These are phyloP conservation scores for Colletotrichum liaoningense DNA, from an alignment of 2,329 filamentous ascomycete species.

Conservation along the genomic window DNA sequence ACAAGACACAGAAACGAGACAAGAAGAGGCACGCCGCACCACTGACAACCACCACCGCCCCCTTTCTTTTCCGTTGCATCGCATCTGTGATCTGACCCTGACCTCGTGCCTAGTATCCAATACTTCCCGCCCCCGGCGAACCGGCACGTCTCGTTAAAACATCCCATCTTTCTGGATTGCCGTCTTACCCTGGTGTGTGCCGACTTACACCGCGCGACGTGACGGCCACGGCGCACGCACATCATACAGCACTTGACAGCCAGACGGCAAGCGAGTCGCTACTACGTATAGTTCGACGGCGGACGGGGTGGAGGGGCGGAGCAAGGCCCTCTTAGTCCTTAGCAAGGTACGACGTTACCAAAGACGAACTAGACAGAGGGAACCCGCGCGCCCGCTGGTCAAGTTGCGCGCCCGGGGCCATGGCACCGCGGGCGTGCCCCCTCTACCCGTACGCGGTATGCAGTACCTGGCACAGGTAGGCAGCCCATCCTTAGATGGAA, in stretches of 20 bases:
- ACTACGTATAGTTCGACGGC: not conserved
- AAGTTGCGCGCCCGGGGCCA: not conserved
- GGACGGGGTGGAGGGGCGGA: constrained; percentile 19
- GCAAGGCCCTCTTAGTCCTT: not conserved
- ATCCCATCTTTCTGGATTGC: not conserved
- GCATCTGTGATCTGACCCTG: constrained; percentile 2
- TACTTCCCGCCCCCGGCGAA: not conserved
- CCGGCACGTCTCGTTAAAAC: not conserved
- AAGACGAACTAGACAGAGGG: not conserved
- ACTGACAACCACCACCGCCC: no score
- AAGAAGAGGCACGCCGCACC: no score
- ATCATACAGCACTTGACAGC: not conserved
- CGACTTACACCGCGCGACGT: not conserved
- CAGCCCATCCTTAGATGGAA: not conserved
- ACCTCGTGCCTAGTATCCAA: no score
- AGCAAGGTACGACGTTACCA: not conserved
- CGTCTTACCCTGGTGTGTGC: not conserved
- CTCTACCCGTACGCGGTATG: not conserved
- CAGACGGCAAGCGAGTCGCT: not conserved
- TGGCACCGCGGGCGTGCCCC: not conserved
- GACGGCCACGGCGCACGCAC: not conserved
- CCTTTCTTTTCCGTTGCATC: not conserved
- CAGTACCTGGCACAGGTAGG: no score
- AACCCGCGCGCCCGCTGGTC: constrained; percentile 3
- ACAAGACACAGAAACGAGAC: not conserved